phyloP scores from a whole-genome alignment of 1,139 yeast species.

The Ogataea hybrid region DNA sequence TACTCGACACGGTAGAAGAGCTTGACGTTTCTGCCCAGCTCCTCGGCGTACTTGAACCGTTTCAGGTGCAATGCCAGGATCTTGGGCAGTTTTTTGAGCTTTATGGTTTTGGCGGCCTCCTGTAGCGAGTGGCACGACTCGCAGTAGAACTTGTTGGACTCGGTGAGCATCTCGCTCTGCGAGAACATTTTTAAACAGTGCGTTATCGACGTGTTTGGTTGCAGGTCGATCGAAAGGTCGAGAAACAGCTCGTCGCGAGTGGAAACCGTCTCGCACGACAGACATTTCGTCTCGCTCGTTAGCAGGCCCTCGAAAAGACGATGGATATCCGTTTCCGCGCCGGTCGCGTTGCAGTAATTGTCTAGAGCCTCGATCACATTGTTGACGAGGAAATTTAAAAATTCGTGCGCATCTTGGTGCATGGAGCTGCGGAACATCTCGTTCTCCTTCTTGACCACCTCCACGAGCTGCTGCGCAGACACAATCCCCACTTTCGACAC shows the following conservation, averaged over 20 bases:
- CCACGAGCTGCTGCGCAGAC: conserved; percentile 73
- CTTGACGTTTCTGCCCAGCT: conserved; percentile 77
- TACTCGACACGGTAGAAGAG: conserved; percentile 82
- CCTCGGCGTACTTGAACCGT: conserved; percentile 88
- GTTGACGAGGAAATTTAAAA: conserved; percentile 81
- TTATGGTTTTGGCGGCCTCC: conserved; percentile 93
- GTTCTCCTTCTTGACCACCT: conserved; percentile 75
- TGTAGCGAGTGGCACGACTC: conserved; percentile 88
- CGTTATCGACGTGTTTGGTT: conserved; percentile 71
- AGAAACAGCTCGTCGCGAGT: conserved; percentile 82
- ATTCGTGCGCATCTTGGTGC: conserved; percentile 99
- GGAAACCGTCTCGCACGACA: conserved; percentile 86
- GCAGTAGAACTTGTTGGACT: conserved; percentile 89
- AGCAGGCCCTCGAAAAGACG: conserved; percentile 80
- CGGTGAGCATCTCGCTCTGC: conserved; percentile 80
- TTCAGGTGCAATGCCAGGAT: conserved; percentile 81
- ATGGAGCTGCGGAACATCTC: conserved; percentile 82
- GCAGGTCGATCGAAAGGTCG: conserved; percentile 84
- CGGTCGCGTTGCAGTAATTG: conserved; percentile 15
- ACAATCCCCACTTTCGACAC: conserved; percentile 74
- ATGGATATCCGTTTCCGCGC: conserved; percentile 42
- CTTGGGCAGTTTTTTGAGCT: conserved; percentile 73
- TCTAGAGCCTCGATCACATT: conserved; percentile 73
- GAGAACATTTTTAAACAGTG: conserved; percentile 78
- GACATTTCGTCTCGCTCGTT: conserved; percentile 85